Evolutionary conservation across 2,329 filamentous ascomycete species (phyloP).

Genomic region (Trichothecium roseum): DNA sequence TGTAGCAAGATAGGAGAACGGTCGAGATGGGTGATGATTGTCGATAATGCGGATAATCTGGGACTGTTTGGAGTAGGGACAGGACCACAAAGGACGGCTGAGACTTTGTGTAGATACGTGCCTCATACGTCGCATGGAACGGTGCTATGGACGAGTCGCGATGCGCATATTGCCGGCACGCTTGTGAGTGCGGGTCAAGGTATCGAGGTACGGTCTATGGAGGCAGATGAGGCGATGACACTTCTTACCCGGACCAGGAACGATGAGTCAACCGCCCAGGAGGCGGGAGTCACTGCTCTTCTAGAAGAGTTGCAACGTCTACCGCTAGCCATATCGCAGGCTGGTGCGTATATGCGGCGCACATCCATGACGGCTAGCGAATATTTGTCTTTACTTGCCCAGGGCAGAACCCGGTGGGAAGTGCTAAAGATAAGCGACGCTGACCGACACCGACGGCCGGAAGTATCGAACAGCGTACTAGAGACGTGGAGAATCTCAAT

Average conservation of each 20-base stretch:
- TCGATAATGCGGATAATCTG: conserved; percentile 23
- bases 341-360: conserved; percentile 18
- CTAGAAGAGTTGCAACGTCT: conserved; percentile 15
- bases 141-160: conserved; percentile 22
- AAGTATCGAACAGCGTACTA: conserved; percentile 20
- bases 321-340: conserved; percentile 21
- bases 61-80: conserved; percentile 13
- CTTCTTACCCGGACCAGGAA: neutral
- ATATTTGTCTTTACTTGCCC: conserved; percentile 14
- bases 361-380: conserved; percentile 11
- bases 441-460: conserved; percentile 16
- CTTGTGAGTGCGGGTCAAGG: conserved; percentile 12
- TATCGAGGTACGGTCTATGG: conserved; percentile 9
- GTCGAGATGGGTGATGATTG: conserved; percentile 16
- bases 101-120: conserved; percentile 11
- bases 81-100: too few relatives aligned
- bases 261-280: neutral
- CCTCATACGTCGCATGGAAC: conserved; percentile 14
- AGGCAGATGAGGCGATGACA: neutral
- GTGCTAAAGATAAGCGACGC: conserved; percentile 10
- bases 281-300: conserved; percentile 6
- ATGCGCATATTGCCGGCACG: conserved; percentile 13
- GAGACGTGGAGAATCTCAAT: conserved; percentile 23
- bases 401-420: conserved; percentile 12
- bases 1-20: conserved; percentile 9